These are phyloP conservation scores for Xerocomus amazonicus DNA, from an alignment of 1,284 basidiomycete species.

Conservation along the genomic window DNA sequence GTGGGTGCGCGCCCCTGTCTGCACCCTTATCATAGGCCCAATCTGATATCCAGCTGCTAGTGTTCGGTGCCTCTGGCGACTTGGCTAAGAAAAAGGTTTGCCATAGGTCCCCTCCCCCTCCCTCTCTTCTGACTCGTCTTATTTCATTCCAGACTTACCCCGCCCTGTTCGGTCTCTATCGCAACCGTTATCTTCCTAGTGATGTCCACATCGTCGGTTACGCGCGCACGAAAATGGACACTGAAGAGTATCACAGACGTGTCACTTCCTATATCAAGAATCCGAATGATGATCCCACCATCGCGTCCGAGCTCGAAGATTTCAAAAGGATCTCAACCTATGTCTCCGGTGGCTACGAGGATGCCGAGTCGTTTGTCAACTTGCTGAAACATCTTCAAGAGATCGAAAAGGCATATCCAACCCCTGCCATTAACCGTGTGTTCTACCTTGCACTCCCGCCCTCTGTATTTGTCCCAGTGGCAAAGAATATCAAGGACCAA, in stretches of 20 bases:
- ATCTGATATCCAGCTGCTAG: constrained; percentile 42
- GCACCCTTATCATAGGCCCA: constrained; percentile 4
- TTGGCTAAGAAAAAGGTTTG: constrained; percentile 97
- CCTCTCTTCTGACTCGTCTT: background rate
- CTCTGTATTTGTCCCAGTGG: constrained; percentile 87
- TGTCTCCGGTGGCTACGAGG: constrained; percentile 85
- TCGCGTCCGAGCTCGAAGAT: constrained; percentile 63
- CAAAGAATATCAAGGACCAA: constrained; percentile 76
- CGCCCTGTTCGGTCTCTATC: constrained; percentile 86
- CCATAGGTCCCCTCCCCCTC: constrained; percentile 1
- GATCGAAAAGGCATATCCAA: constrained; percentile 70
- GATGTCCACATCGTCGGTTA: constrained; percentile 91
- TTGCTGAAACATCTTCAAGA: constrained; percentile 74
- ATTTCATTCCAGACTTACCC: constrained; percentile 73
- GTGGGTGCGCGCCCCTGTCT: constrained; percentile 55
- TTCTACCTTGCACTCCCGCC: constrained; percentile 96
- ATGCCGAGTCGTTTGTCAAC: constrained; percentile 71
- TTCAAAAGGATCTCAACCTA: constrained; percentile 83
- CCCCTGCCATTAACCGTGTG: constrained; percentile 69
- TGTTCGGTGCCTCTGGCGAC: constrained; percentile 96
- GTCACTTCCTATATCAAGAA: constrained; percentile 82
- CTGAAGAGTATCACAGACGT: constrained; percentile 81
- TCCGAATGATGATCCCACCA: constrained; percentile 55
- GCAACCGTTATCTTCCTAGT: constrained; percentile 74
- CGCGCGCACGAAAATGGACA: constrained; percentile 92